These are phyloP conservation scores for Trichoderma asperellum DNA, from an alignment of 2,329 filamentous ascomycete species.

Conservation along the genomic window DNA sequence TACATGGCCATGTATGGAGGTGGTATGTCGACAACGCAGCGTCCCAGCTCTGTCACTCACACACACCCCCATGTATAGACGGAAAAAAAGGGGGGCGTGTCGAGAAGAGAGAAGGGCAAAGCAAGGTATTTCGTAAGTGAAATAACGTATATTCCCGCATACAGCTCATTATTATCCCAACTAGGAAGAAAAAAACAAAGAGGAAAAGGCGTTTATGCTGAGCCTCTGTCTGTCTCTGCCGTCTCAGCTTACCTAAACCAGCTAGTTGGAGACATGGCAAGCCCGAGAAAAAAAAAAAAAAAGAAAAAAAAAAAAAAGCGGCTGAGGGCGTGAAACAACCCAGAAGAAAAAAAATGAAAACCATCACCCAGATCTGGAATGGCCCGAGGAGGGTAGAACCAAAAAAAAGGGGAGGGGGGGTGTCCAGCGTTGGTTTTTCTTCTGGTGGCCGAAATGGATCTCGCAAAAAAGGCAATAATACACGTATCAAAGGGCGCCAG, in stretches of 20 bases:
- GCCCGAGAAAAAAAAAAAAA: neutral
- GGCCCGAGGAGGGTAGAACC: neutral
- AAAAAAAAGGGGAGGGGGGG: neutral
- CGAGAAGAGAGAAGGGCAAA: neutral
- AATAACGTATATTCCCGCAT: conserved; percentile 22
- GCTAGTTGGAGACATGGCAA: conserved; percentile 14
- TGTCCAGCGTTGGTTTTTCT: neutral
- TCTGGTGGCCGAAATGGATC: neutral
- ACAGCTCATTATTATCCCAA: neutral
- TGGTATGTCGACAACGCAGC: conserved; percentile 4
- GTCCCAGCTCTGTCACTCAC: neutral
- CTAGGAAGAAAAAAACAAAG: neutral
- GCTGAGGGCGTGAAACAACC: neutral
- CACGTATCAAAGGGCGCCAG: conserved; percentile 1
- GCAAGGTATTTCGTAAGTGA: neutral
- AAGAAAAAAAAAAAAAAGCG: neutral
- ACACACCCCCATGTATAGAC: neutral
- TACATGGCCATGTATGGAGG: neutral
- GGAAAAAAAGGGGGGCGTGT: conserved; percentile 3
- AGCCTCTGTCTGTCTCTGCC: neutral
- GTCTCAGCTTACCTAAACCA: conserved; percentile 19
- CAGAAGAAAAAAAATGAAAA: conserved; percentile 16
- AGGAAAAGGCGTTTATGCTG: neutral
- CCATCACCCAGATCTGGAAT: conserved; percentile 27
- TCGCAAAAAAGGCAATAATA: conserved; percentile 7